Conservation (phyloP, 306 rosid species). For the Gynostemma pentaphyllum region DNA sequence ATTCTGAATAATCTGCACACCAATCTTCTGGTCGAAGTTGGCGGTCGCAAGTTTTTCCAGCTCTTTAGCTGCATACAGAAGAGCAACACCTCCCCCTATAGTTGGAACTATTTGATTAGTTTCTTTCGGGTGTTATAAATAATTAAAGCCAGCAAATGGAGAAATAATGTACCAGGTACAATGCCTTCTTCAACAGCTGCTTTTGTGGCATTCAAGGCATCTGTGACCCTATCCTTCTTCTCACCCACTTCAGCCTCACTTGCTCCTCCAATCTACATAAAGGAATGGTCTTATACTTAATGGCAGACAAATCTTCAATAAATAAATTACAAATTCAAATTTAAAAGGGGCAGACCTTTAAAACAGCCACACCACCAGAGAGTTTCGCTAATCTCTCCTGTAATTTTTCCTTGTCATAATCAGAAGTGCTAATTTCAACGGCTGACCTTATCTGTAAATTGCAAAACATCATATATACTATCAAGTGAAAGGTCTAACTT, state of each 20-base stretch:
- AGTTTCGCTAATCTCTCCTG: slow-evolving; percentile 92
- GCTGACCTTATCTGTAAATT: slow-evolving; percentile 63
- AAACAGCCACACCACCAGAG: slow-evolving; percentile 96
- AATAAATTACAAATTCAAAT: not conserved
- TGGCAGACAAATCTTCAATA: not conserved
- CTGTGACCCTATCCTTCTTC: slow-evolving; percentile 94
- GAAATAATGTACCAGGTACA: slow-evolving; percentile 43
- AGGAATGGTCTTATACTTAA: not conserved
- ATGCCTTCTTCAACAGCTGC: slow-evolving; percentile 98
- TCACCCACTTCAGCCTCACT: slow-evolving; percentile 93
- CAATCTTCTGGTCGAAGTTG: slow-evolving; percentile 89
- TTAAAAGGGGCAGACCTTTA: slow-evolving; percentile 39
- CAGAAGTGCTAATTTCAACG: slow-evolving; percentile 72
- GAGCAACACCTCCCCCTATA: slow-evolving; percentile 86
- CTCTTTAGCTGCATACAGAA: slow-evolving; percentile 89
- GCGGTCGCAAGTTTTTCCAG: slow-evolving; percentile 70
- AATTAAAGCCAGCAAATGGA: not conserved
- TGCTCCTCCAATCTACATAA: slow-evolving; percentile 85
- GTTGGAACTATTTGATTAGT: not conserved
- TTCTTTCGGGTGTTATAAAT: not conserved
- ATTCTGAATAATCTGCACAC: slow-evolving; percentile 93
- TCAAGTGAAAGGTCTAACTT: not conserved
- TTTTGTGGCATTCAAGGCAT: slow-evolving; percentile 92
- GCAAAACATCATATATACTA: not conserved
- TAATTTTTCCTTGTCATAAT: slow-evolving; percentile 88